Evolutionary conservation across 2,329 filamentous ascomycete genomes (phyloP), one percentile per base, ranked within the genome.

Genomic region (Domatiomyces globalis): DNA sequence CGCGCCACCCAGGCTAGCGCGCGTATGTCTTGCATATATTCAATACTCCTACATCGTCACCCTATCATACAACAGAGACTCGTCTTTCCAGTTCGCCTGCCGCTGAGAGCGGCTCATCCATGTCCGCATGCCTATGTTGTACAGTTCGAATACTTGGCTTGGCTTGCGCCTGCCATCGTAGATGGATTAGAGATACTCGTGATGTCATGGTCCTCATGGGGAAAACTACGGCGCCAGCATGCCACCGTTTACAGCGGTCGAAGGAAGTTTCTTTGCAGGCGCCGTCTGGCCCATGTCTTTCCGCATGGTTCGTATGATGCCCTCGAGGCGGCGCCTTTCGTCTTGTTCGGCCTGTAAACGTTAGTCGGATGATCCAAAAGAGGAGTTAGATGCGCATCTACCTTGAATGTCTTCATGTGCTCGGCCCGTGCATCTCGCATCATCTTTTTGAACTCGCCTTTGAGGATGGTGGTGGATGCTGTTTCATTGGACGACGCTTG

Each of bases 391-490:
- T n/a, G n/a, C n/a, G n/a, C n/a, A 71, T 78, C 69, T 66, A 85
- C 83, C 71, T 78, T 79, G 51, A 86, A 63, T 54, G 75, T 71
- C 67, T 76, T 83, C 61, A 80, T 69, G 55, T 77, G 81, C 65
- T 87, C 83, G 1, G 74, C 72, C 55, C 82, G 77, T 46, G 80
- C 80, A 62, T 86, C 82, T 56, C 81, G 75, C 82, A 86, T 85
- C 83, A 86, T 86, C 70, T 83, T 85, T 71, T 84, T 85, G 64
- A 87, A 87, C 64, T 87, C 83, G 56, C 81, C 81, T 66, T 81
- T 80, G 62, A 87, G 63, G 43, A 85, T 80, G 67, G 78, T 78
- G 20, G 80, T 82, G 59, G 80, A 84, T 9, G 80, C 85, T 8
- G 72, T 77, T 57, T 82, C 79, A 12, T 66, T 61, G 50, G 69